These are phyloP conservation scores for Funneliformis caledonium DNA, from an alignment of 371 early-diverging fungal genomes.

Conservation along the genomic window DNA sequence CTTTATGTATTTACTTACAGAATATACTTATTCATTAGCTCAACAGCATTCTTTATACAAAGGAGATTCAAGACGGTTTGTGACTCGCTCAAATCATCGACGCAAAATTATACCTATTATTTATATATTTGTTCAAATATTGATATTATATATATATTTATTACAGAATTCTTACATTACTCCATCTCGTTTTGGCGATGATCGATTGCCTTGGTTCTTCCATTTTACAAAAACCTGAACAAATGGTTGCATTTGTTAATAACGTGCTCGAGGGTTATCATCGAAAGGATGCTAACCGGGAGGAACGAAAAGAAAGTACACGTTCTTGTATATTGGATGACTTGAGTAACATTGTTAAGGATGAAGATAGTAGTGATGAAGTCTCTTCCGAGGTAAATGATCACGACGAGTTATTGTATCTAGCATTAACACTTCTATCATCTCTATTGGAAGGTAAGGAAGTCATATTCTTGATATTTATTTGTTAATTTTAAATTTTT, in stretches of 20 bases:
- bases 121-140: not conserved
- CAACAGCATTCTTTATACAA: constrained; percentile 32
- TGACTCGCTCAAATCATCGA: not conserved
- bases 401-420: constrained; percentile 60
- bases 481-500: not conserved
- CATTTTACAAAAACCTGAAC: constrained; percentile 76
- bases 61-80: constrained; percentile 55
- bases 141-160: not conserved
- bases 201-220: constrained; percentile 73
- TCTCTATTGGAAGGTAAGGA: constrained; percentile 53
- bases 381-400: constrained; percentile 48
- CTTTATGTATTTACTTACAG: constrained; percentile 75
- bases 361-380: constrained; percentile 22
- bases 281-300: not conserved
- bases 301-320: not conserved
- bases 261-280: constrained; percentile 58
- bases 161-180: constrained; percentile 29
- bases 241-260: constrained; percentile 79
- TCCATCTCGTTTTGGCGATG: constrained; percentile 68
- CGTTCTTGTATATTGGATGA: not conserved
- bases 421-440: constrained; percentile 61
- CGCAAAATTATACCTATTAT: not conserved
- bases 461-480: not conserved
- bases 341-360: constrained; percentile 12
- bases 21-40: constrained; percentile 63